Base-by-base conservation (phyloP, 371 early-diverging fungal genomes). In the Zychaea mexicana region DNA sequence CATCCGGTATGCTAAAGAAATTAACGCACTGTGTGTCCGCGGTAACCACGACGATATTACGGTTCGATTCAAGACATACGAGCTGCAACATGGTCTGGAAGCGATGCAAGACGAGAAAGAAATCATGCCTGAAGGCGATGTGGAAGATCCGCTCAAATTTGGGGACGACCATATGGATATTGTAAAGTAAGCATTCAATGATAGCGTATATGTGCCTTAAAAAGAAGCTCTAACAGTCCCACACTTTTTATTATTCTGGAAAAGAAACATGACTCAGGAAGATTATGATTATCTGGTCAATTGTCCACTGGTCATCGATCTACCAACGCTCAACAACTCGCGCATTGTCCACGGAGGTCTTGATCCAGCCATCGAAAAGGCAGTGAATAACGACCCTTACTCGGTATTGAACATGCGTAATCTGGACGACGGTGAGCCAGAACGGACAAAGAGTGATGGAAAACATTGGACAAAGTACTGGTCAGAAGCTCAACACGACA, bases 31-130 rank as follows among this genome's bases (percentile, higher is more conserved):
- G 55, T 84, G 88, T 69, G 88, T 89, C 2, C 85, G 92, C 10
- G 92, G 92, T n/a, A 92, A 92, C 62, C 92, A 92, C 53, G 92
- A 92, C 52, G 90, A 92, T 66, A 79, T 84, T 53, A 84, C 90
- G 2, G 52, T 91, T 10, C 79, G 88, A 3, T 85, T 89, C 76
- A 81, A 80, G 62, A 81, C 84, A 19, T 90, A 75, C 60, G 66
- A 76, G 42, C 52, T 68, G 15, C 19, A 64, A 49, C 68, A 69
- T 21, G 81, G 81, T 3, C 33, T 27, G 13, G 53, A 62, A 33
- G 62, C 76, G 3, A 70, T 71, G 71, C 42, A 67, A 15, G 65
- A 72, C 9, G 38, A 32, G 10, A 53, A 57, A 27, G 76, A 64
- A 15, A 56, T 53, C 12, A 69, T 78, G 69, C 65, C 73, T 2